phyloP scores from a whole-genome alignment of 1,284 basidiomycete species.

The Moesziomyces parantarcticus region DNA sequence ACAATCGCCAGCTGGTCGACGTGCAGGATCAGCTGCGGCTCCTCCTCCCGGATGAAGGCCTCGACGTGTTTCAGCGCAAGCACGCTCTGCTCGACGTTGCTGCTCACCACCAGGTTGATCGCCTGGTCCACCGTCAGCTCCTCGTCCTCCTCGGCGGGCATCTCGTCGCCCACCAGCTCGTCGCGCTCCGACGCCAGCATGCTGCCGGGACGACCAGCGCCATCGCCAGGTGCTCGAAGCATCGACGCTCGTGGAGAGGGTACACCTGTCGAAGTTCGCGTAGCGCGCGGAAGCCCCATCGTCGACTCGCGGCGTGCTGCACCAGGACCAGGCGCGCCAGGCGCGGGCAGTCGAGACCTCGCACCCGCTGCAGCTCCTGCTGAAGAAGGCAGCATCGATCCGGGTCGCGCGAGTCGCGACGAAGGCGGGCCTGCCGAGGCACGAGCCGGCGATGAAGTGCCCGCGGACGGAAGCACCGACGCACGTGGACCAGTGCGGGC shows the following conservation, averaged over 20 bases:
- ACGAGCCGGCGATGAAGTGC: constrained; percentile 29
- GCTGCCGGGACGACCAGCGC: constrained; percentile 10
- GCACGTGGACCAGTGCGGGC: constrained; percentile 22
- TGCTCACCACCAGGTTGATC: constrained; percentile 75
- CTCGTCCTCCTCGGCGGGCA: constrained; percentile 47
- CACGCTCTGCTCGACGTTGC: constrained; percentile 85
- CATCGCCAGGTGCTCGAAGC: constrained; percentile 15
- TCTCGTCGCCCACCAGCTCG: constrained; percentile 34
- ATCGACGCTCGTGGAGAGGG: constrained; percentile 27
- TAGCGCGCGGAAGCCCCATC: constrained; percentile 37
- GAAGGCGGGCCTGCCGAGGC: constrained; percentile 27
- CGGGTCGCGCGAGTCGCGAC: constrained; percentile 41
- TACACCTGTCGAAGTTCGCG: constrained; percentile 10
- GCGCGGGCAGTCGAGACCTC: constrained; percentile 34
- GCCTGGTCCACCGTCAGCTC: constrained; percentile 53
- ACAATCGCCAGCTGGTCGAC: constrained; percentile 73
- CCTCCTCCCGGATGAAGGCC: constrained; percentile 52
- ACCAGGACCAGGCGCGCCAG: constrained; percentile 19
- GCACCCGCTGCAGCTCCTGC: constrained; percentile 29
- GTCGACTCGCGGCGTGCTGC: constrained; percentile 39
- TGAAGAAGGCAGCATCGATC: constrained; percentile 15
- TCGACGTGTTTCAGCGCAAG: constrained; percentile 84
- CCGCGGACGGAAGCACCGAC: constrained; percentile 27
- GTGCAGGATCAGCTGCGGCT: constrained; percentile 49
- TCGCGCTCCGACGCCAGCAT: constrained; percentile 10